Percentiles rank a stretch among this genome's conserved stretches.
These are phyloP conservation scores for Dictyostelium firmibasis DNA, from an alignment of 78 protist species.

Conservation along the genomic window DNA sequence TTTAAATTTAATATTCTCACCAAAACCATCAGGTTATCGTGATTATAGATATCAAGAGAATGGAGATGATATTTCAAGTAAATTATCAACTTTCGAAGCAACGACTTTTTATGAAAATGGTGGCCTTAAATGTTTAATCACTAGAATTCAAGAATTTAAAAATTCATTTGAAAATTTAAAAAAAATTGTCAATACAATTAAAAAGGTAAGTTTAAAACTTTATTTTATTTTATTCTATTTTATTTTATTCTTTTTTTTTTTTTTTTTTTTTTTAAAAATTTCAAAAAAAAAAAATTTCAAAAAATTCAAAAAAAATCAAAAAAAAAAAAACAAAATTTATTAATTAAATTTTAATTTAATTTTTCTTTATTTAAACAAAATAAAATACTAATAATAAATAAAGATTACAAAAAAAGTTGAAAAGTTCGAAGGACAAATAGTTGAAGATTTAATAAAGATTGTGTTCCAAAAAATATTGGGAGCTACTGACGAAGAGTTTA, in stretches of 20 bases:
- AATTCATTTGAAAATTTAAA: slow-evolving; percentile 41
- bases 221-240: background rate
- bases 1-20: slow-evolving; percentile 6
- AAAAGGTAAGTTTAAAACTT: slow-evolving; percentile 39
- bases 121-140: background rate
- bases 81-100: background rate
- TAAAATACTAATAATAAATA: background rate
- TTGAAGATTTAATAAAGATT: slow-evolving; percentile 31
- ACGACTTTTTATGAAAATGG: background rate
- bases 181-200: slow-evolving; percentile 21
- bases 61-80: background rate
- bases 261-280: too few relatives aligned
- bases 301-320: background rate
- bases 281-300: background rate
- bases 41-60: background rate
- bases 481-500: slow-evolving; percentile 70
- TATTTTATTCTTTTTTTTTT: too few relatives aligned
- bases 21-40: slow-evolving; percentile 3
- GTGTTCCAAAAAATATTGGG: slow-evolving; percentile 31
- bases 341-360: background rate
- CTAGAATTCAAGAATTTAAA: slow-evolving; percentile 12
- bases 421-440: background rate
- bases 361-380: background rate
- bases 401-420: slow-evolving; percentile 28
- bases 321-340: background rate